A percentile compares a stretch with the other conserved stretches of the same genome.
Evolutionary conservation across 441 rosid species (phyloP).

Genomic region (Adansonia madagascariensis): DNA sequence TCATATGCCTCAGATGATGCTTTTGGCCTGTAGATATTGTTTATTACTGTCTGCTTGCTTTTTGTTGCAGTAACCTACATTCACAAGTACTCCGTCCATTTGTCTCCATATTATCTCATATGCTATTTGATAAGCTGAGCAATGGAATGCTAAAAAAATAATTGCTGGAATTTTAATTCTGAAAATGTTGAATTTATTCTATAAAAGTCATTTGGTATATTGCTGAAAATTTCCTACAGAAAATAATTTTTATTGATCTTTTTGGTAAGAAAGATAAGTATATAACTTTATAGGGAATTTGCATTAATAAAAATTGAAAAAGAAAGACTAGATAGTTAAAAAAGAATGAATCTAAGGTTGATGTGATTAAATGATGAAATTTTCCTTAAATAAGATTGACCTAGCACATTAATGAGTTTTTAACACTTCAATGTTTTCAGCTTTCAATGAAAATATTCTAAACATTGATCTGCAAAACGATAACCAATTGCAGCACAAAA

Average conservation of each 20-base stretch:
- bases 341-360: background rate
- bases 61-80: background rate
- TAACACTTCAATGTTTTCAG: background rate
- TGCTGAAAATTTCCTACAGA: background rate
- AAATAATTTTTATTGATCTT: background rate
- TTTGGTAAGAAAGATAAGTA: background rate
- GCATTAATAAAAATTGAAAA: conserved; percentile 6
- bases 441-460: background rate
- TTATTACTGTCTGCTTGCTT: background rate
- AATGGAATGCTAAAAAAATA: background rate
- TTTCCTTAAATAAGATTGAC: background rate
- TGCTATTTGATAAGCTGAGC: background rate
- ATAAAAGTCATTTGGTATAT: no score
- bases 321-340: background rate
- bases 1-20: background rate
- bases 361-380: background rate
- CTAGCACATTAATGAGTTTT: background rate
- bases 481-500: background rate
- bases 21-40: background rate
- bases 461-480: background rate
- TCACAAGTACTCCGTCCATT: background rate
- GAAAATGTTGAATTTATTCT: no score
- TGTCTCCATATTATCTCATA: background rate
- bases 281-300: background rate
- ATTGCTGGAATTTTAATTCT: no score